Base-by-base conservation (phyloP, 805 yeast genomes). In the Candida krabiensis region DNA sequence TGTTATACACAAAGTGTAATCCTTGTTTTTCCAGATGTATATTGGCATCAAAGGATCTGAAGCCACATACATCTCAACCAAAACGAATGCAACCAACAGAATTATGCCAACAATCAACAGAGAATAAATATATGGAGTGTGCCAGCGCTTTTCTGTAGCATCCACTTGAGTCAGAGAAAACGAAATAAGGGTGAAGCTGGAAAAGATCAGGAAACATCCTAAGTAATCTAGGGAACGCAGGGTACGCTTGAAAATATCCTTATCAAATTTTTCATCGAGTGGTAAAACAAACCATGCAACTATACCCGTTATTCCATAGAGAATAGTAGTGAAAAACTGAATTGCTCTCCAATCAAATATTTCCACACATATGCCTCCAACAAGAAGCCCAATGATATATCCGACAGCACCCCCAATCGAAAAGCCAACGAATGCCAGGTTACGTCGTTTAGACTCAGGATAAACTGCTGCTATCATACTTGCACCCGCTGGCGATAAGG, bases 391-490 rank as follows among this genome's bases (percentile, higher is more conserved):
- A 22, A 53, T 33, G 14, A 67, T 59, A 30, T 57, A 53, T 4
- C 75, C 75, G 1, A 70, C 16, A 2, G 75, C 74, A 4, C 70
- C 72, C 2, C 75, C 74, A 6, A 67, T 66, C 4, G 66, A 47
- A 35, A 64, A 63, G 8, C 58, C 44, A 2, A 70, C 63, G 53
- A 64, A 55, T 15, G 51, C 69, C 22, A 53, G 40, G 44, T 67
- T 67, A 36, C 66, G 63, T 24, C 73, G 44, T 28, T 41, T 41
- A 2, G 55, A 46, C 11, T 64, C 60, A 8, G 24, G 35, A 40
- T 69, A 70, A 2, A 46, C 33, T 5, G 67, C 37, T 2, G 72
- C 69, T 1, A 70, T 35, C 3, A 69, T 47, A 4, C 74, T 74
- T n/a, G 66, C 70, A 13, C 66, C 63, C 2, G 73, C 60, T 1